Evolutionary conservation across 2,329 filamentous ascomycete species (phyloP).

Genomic region (Colletotrichum tropicicola): DNA sequence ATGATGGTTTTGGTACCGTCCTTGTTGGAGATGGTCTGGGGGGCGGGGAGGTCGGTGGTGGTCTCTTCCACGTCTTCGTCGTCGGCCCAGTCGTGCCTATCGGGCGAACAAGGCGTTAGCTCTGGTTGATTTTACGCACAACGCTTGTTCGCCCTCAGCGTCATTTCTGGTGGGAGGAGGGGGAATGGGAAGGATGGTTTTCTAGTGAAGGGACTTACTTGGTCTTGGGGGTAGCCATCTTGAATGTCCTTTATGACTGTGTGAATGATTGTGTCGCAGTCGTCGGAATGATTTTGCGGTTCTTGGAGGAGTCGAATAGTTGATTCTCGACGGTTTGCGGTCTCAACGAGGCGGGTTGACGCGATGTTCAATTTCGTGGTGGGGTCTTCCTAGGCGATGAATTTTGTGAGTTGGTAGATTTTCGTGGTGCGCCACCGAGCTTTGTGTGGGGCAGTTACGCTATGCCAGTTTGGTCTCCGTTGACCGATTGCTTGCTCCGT

Average conservation of each 20-base stretch:
- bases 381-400: constrained; percentile 21
- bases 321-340: constrained; percentile 20
- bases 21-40: constrained; percentile 94
- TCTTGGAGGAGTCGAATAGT: not conserved
- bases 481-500: not conserved
- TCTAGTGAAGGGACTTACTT: constrained; percentile 14
- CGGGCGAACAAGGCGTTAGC: not conserved
- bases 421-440: constrained; percentile 30
- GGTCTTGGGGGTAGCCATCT: constrained; percentile 29
- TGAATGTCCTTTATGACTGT: not conserved
- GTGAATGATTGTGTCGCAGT: not conserved
- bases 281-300: not conserved
- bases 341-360: constrained; percentile 27
- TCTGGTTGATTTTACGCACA: not conserved
- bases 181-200: not conserved
- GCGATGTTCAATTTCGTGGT: constrained; percentile 25
- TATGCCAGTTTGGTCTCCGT: constrained; percentile 4
- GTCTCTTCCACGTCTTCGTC: constrained; percentile 88
- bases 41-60: constrained; percentile 76
- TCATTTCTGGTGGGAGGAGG: not conserved
- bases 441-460: constrained; percentile 16
- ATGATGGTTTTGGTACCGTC: constrained; percentile 97
- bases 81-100: constrained; percentile 88
- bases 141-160: not conserved
- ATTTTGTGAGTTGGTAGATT: constrained; percentile 30